These are phyloP conservation scores for Pythium utonaiense DNA, from an alignment of 352 stramenopile genomes.

Conservation along the genomic window DNA sequence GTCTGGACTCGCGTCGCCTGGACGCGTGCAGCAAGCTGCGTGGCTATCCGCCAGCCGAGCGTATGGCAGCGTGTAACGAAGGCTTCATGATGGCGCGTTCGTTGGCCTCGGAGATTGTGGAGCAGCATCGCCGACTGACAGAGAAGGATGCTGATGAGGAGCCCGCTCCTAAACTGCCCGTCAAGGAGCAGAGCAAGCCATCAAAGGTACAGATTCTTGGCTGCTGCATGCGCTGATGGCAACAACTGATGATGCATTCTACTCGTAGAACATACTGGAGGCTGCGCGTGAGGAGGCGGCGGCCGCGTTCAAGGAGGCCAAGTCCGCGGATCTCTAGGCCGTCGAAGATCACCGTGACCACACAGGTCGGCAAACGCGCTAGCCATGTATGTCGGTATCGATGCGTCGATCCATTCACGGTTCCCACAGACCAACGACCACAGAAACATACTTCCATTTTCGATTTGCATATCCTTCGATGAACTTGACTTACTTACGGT, in stretches of 20 bases:
- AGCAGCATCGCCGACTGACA: background rate
- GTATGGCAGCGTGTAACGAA: conserved; percentile 16
- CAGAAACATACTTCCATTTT: background rate
- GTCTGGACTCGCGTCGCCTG: conserved; percentile 19
- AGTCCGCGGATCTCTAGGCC: conserved; percentile 4
- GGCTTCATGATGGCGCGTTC: conserved; percentile 16
- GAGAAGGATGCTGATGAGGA: background rate
- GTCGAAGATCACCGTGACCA: no score
- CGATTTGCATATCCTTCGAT: background rate
- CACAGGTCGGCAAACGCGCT: no score
- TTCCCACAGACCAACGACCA: background rate
- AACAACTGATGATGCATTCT: background rate
- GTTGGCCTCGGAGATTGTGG: background rate
- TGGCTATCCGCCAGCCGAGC: conserved; percentile 12
- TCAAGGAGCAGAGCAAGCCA: conserved; percentile 4
- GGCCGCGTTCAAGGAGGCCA: conserved; percentile 21
- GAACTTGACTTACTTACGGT: background rate
- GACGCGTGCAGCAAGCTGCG: conserved; percentile 20
- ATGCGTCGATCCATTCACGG: no score
- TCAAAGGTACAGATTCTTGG: no score
- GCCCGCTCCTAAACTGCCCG: conserved; percentile 11
- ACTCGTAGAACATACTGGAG: conserved; percentile 18
- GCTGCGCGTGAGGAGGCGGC: conserved; percentile 19
- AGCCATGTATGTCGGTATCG: no score
- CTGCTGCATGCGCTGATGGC: background rate